phyloP scores from a whole-genome alignment of 768 basidiomycete species.

The Podaxis sp. region DNA sequence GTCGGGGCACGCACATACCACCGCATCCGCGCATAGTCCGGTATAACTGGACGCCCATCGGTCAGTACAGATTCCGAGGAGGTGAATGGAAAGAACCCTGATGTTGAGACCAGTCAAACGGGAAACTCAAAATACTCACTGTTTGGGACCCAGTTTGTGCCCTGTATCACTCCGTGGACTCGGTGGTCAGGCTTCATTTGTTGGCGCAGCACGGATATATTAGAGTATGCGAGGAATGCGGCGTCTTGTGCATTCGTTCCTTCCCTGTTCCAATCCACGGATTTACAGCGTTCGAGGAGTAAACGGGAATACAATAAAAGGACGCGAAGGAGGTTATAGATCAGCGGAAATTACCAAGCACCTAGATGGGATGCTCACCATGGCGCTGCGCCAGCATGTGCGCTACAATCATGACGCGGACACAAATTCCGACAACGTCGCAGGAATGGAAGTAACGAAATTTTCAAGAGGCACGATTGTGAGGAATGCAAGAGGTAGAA shows the following conservation, averaged over 20 bases:
- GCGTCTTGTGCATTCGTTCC: slow-evolving; percentile 87
- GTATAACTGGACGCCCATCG: slow-evolving; percentile 55
- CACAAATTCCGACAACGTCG: slow-evolving; percentile 7
- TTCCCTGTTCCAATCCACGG: slow-evolving; percentile 44
- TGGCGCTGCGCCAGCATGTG: slow-evolving; percentile 77
- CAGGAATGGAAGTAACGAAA: slow-evolving; percentile 2
- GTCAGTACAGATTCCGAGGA: background rate
- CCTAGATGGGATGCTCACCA: slow-evolving; percentile 41
- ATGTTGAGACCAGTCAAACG: background rate
- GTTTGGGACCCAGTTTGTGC: slow-evolving; percentile 67
- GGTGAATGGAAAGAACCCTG: background rate
- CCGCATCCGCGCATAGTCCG: slow-evolving; percentile 74
- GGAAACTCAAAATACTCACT: slow-evolving; percentile 37
- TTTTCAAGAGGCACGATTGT: background rate
- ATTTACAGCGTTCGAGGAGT: background rate
- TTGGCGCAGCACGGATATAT: slow-evolving; percentile 78
- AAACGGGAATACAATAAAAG: slow-evolving; percentile 7
- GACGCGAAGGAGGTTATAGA: background rate
- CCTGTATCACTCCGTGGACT: slow-evolving; percentile 74
- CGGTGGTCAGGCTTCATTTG: slow-evolving; percentile 83
- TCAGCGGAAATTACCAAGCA: slow-evolving; percentile 1
- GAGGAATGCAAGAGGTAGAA: background rate
- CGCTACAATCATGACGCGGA: slow-evolving; percentile 38
- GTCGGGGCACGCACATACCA: slow-evolving; percentile 75
- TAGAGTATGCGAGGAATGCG: slow-evolving; percentile 79